Base-by-base conservation (phyloP, 1,284 basidiomycete species). In the Cryptococcus sp. region DNA sequence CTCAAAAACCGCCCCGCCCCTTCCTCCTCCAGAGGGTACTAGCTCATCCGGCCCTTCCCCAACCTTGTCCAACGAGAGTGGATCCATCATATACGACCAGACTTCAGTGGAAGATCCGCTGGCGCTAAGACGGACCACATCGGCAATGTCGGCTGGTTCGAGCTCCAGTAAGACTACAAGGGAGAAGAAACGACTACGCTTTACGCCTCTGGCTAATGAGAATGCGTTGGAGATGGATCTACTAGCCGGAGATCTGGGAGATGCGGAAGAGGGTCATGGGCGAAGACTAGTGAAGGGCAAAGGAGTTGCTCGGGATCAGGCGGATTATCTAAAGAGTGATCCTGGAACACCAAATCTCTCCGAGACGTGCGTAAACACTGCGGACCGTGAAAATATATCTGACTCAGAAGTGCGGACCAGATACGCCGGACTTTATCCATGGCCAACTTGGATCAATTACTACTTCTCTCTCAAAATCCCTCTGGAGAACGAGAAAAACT, bases 371-470 rank as follows among this genome's bases (percentile, higher is more conserved):
- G 67, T 61, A 10, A 7, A 10, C 18, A 13, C 14, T 39, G 23
- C 34, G 21, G 39, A 23, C n/a, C 28, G 4, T 41, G n/a, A 41
- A 32, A 34, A 39, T 47, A 13, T 16, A 45, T 32, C 23, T 22
- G 21, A 28, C 23, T n/a, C 28, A 48, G 1, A 49, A 74, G 74
- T 10, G 75, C 74, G 32, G 69, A 71, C 41, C 71, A 74, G 49
- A 74, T 76, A 24, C 66, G 73, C 4, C 60, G 75, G 9, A 75
- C 74, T 1, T 56, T 76, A n/a, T 76, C 75, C 0, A 64, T 76
- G 7, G 75, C 75, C 2, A 70, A 68, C 0, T 55, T 76, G 7
- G 72, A 76, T 45, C 55, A 59, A 5, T 59, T 76, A 4, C 48
- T 74, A 4, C 52, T 64, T 1, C 57, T 75, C 16, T 67, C 69